Percentiles rank a stretch among this genome's conserved stretches.
Evolutionary conservation across 305 asterid genomes (phyloP).

Genomic region (Ajuga reptans): DNA sequence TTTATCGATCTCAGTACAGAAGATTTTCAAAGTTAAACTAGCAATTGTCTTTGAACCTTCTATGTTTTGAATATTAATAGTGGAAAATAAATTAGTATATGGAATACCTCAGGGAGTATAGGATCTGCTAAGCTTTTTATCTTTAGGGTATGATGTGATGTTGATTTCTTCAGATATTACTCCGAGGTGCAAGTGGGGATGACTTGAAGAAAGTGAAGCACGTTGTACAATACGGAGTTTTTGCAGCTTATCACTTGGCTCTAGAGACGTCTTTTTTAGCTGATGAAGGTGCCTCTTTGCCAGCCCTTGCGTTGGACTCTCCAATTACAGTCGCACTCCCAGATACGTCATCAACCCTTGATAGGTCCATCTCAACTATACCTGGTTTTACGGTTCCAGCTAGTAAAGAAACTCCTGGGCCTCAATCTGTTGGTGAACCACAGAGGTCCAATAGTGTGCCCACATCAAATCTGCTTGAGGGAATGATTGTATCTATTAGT

Average conservation of each 20-base stretch:
- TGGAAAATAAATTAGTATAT: neutral
- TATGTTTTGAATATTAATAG: neutral
- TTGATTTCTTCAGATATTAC: constrained; percentile 62
- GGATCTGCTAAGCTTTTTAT: constrained; percentile 3
- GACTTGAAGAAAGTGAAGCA: constrained; percentile 95
- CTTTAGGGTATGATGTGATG: constrained; percentile 18
- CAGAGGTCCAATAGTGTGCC: constrained; percentile 53
- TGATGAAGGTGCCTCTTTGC: constrained; percentile 95
- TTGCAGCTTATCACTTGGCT: constrained; percentile 97
- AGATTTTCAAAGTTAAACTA: neutral
- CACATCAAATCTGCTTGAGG: constrained; percentile 35
- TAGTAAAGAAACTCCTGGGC: constrained; percentile 36
- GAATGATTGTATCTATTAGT: constrained; percentile 27
- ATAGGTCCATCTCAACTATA: constrained; percentile 68
- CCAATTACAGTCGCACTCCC: constrained; percentile 75
- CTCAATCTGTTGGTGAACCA: constrained; percentile 44
- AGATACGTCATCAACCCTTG: constrained; percentile 55
- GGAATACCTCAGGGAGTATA: neutral
- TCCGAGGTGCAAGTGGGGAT: constrained; percentile 81
- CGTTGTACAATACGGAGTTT: constrained; percentile 84
- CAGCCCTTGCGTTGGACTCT: constrained; percentile 60
- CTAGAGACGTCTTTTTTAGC: constrained; percentile 96
- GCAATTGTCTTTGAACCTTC: neutral
- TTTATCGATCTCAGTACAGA: constrained; percentile 1
- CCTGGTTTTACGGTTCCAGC: constrained; percentile 49